Evolutionary conservation across 2,329 filamentous ascomycete genomes (phyloP), one percentile per base, ranked within the genome.

Genomic region (Paracamarosporium sp.): DNA sequence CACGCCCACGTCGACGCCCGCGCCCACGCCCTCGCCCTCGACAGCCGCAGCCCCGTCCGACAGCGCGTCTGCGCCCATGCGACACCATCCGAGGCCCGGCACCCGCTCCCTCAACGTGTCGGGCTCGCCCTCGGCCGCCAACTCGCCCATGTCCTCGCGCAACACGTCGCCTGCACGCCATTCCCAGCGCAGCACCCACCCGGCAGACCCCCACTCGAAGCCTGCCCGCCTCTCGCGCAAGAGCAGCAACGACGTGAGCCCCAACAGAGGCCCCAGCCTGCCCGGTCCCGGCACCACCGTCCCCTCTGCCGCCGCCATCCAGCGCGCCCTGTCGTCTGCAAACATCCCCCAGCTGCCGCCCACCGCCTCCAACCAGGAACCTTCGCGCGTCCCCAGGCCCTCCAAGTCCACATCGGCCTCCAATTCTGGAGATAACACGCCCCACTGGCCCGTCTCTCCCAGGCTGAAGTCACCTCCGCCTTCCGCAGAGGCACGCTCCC

Each of bases 381-480:
- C 85, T 6, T 81, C 85, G 66, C 88, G 88, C 77, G 81, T 86
- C 53, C 83, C 88, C 43, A 83, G 84, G 60, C 86, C 90, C 13
- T 84, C 89, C 68, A 92, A 93, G 75, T 79, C 84, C 5, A 74
- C 80, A 24, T 71, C 80, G 60, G 73, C 80, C 50, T 83, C 89
- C 51, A 64, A 82, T 38, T 76, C 74, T 54, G 77, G 78, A 50
- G 76, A 77, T 53, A 80, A 69, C 56, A 83, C 83, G 52, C 87
- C 87, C 61, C 85, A 89, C 76, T 94, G 91, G 90, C 90, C 91
- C 25, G 79, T 90, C 60, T 93, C 91, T 45, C 91, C 91, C 44
- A 85, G 91, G 61, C 75, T 95, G 62, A 90, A 89, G 73, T 93
- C 91, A 7, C 91, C 91, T 53, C 90, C 91, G 20, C 90, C 90